Evolutionary conservation across 129 eudicot species (phyloP).

Genomic region (Helianthus tuberosus): DNA sequence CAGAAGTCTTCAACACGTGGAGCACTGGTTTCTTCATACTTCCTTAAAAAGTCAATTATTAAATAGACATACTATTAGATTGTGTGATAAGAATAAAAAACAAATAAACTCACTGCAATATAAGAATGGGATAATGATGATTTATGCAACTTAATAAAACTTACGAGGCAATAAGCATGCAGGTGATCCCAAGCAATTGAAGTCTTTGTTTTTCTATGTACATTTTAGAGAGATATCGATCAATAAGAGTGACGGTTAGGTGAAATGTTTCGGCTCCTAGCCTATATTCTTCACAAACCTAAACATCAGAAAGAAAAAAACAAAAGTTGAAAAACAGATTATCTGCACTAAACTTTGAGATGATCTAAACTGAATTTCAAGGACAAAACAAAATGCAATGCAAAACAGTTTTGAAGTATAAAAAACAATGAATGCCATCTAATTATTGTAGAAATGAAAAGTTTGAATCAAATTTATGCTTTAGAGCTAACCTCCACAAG

Average conservation of each 20-base stretch:
- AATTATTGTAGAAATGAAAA: neutral
- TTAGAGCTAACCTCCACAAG: conserved; percentile 83
- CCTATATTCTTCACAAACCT: conserved; percentile 87
- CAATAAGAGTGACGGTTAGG: conserved; percentile 86
- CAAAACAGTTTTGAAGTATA: neutral
- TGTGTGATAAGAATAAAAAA: conserved; percentile 5
- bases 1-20: conserved; percentile 96
- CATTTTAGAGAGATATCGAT: conserved; percentile 74
- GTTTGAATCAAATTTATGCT: conserved; percentile 14
- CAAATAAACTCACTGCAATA: neutral
- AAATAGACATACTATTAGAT: conserved; percentile 21
- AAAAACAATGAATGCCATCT: neutral
- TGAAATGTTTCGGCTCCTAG: conserved; percentile 88
- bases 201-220: conserved; percentile 79
- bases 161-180: conserved; percentile 99
- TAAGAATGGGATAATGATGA: conserved; percentile 1
- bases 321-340: neutral
- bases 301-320: conserved; percentile 22
- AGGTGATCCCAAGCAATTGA: conserved; percentile 93
- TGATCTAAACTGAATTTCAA: neutral
- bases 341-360: neutral
- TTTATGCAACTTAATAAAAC: conserved; percentile 32
- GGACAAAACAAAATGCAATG: neutral
- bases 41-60: conserved; percentile 50
- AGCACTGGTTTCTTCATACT: conserved; percentile 90